Evolutionary conservation across 257 asterid species (phyloP), one percentile per base, ranked within the genome.

Genomic region (Primulina huaijiensis): DNA sequence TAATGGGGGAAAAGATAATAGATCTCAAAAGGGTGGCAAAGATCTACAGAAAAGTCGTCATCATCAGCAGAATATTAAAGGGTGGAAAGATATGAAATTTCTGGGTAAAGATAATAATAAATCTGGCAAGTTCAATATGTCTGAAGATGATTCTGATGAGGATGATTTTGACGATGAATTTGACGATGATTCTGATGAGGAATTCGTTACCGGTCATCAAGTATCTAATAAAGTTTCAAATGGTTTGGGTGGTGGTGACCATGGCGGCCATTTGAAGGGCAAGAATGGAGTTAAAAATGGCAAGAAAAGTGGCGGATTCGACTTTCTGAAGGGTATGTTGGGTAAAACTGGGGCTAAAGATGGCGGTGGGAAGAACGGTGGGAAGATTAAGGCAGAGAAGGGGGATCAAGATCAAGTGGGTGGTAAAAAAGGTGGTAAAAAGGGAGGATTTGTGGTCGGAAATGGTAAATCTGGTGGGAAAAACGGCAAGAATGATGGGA

Each of bases 101-200:
- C 61, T 72, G 27, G 58, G 81, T 25, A 89, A 89, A 83, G 91
- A 83, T 37, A 84, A 83, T 70, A 85, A 85, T 68, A 85, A 87
- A 66, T 69, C 93, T 68, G 94, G 85, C 0, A 87, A 80, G 79
- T 89, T 87, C 59, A 74, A 69, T 58, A 25, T 83, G 77, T 87
- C 90, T 19, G 80, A 81, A 16, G 84, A 83, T 0, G 86, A 87
- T 0, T 77, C 74, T 3, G 83, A 80, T 0, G 74, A 71, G 3
- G 86, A 81, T n/a, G 82, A 72, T 43, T 64, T 64, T 14, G 74
- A 68, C 2, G 84, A 78, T 17, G 86, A 81, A 0, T 73, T 25
- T 8, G 81, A 73, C 0, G 74, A 65, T 19, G 57, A 70, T 1
- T 70, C n/a, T 4, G 77, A 76, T 50, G 70, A 60, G 73, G 75